Evolutionary conservation across 306 rosid genomes (phyloP).

Genomic region (Rosa rugosa): DNA sequence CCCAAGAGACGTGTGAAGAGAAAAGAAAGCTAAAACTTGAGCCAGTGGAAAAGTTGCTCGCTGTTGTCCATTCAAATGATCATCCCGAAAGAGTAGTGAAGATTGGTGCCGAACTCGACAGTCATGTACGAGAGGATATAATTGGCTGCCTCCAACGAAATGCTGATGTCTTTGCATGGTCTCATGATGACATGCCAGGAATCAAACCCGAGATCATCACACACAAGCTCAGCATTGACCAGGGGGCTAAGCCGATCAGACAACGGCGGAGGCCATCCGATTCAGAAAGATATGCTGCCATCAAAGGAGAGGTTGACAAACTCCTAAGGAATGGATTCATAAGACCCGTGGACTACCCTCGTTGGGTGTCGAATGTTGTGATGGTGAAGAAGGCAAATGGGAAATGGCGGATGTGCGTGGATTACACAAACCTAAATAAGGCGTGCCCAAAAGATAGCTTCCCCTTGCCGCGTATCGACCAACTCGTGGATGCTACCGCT

Average conservation of each 20-base stretch:
- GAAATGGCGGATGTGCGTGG: background rate
- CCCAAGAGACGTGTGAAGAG: background rate
- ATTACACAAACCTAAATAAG: background rate
- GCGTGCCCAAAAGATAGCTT: too few species aligned
- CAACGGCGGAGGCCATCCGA: background rate
- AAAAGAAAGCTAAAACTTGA: background rate
- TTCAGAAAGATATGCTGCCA: background rate
- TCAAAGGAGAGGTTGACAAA: background rate
- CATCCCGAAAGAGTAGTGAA: background rate
- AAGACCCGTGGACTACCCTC: background rate
- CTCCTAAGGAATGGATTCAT: background rate
- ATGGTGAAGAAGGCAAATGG: background rate
- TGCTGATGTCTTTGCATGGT: background rate
- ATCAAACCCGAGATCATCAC: background rate
- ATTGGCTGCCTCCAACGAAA: background rate
- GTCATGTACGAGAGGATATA: background rate
- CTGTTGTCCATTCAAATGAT: rapidly evolving
- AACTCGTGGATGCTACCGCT: too few species aligned
- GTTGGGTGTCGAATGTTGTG: background rate
- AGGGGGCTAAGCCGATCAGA: background rate
- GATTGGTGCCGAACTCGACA: background rate
- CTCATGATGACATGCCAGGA: background rate
- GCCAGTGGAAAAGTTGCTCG: background rate
- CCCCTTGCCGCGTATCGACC: too few species aligned
- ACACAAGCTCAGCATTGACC: background rate